Evolutionary conservation across 805 yeast genomes (phyloP), one percentile per base, ranked within the genome.

Genomic region (Metschnikowia amazonensis): DNA sequence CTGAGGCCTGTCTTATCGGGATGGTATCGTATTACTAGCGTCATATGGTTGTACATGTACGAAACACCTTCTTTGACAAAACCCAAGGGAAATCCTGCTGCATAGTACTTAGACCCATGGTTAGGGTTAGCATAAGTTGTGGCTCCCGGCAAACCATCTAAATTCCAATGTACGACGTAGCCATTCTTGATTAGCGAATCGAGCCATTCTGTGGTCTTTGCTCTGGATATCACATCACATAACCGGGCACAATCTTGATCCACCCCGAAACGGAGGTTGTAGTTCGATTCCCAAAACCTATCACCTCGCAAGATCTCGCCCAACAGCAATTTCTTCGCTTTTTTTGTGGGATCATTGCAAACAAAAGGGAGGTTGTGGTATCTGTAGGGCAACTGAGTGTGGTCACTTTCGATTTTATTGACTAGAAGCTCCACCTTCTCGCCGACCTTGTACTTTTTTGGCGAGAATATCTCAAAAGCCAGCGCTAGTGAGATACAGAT

Each of bases 41-140:
- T 84, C 8, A 85, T 81, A 61, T 89, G 96, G 60, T 87, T 89
- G 63, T 89, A 80, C 25, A 89, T 50, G 59, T 79, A 85, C 4
- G 82, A 69, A 5, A 65, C 45, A 40, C 76, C 75, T n/a, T 73
- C 82, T 48, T 79, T 68, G 17, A 77, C 79, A 53, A 77, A 83
- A 0, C 97, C 97, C 28, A 89, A 62, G 2, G 95, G 90, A 66
- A 89, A 89, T 2, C 96, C 97, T 3, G 94, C 80, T 4, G 89
- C 84, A 56, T 89, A 89, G 64, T 84, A 86, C 55, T 85, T 81
- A 51, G 79, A 77, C 16, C 77, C 71, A 39, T 75, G 76, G 10
- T 75, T 78, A 6, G 77, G 75, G 5, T 76, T 70, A 28, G 83
- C 77, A 52, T 83, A 85, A 0, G 95, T 84, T 0, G 96, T 88